These are phyloP conservation scores for Mycotypha africana DNA, from an alignment of 371 early-diverging fungal genomes.

Conservation along the genomic window DNA sequence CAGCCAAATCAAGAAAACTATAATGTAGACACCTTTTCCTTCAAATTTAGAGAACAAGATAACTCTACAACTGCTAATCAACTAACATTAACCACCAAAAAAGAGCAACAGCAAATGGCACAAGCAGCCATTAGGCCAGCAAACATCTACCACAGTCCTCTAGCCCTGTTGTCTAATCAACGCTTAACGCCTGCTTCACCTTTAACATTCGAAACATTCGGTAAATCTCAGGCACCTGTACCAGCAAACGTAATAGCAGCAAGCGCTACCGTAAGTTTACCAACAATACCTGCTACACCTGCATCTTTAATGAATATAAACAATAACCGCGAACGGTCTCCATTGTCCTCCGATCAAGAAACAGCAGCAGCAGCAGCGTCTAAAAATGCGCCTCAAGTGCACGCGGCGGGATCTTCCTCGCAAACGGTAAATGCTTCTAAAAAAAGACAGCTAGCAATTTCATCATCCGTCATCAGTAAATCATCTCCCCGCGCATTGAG, in stretches of 20 bases:
- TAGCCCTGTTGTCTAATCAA: not conserved
- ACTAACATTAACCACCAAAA: no score
- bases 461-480: conserved; percentile 10
- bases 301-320: not conserved
- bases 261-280: not conserved
- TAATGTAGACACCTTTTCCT: no score
- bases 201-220: no score
- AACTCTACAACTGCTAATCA: not conserved
- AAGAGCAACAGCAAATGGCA: not conserved
- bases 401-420: not conserved
- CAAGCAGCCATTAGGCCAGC: not conserved
- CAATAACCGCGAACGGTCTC: no score
- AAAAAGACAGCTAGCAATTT: conserved; percentile 1
- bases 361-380: no score
- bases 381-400: no score
- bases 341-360: no score
- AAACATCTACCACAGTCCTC: not conserved
- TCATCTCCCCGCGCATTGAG: conserved; percentile 11
- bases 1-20: no score
- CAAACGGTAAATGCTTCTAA: not conserved
- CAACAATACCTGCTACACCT: not conserved
- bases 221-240: not conserved
- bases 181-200: not conserved
- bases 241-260: not conserved
- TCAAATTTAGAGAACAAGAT: no score